Conservation (phyloP, 2,329 filamentous ascomycete species). For the Penicillium sp. region DNA sequence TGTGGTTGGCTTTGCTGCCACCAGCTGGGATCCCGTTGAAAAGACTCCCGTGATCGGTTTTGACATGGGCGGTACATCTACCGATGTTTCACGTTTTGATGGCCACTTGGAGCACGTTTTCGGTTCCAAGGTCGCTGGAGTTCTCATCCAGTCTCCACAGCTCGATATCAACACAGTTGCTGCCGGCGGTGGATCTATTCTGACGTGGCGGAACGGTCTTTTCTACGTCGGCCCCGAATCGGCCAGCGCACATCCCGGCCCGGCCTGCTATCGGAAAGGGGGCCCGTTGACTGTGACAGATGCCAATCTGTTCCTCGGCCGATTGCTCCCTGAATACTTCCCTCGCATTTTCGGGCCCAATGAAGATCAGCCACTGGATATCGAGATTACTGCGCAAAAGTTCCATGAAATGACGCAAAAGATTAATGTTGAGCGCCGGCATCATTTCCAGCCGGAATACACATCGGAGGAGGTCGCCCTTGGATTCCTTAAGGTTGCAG, state of each 20-base stretch:
- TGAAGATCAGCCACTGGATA: slow-evolving; percentile 78
- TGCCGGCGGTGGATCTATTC: slow-evolving; percentile 66
- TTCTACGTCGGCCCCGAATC: slow-evolving; percentile 93
- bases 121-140: slow-evolving; percentile 89
- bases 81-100: slow-evolving; percentile 81
- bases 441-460: slow-evolving; percentile 57
- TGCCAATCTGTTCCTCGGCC: slow-evolving; percentile 82
- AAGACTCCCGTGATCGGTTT: slow-evolving; percentile 88
- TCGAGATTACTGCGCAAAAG: slow-evolving; percentile 69
- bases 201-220: slow-evolving; percentile 86
- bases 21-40: slow-evolving; percentile 80
- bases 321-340: slow-evolving; percentile 87
- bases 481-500: slow-evolving; percentile 43
- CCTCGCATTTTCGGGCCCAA: slow-evolving; percentile 93
- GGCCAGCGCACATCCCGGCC: slow-evolving; percentile 85
- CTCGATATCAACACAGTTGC: slow-evolving; percentile 94
- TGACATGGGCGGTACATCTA: slow-evolving; percentile 93
- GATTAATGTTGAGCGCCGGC: slow-evolving; percentile 66
- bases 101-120: slow-evolving; percentile 91
- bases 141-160: slow-evolving; percentile 88
- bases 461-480: slow-evolving; percentile 59
- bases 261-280: slow-evolving; percentile 88
- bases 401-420: slow-evolving; percentile 74
- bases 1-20: slow-evolving; percentile 89
- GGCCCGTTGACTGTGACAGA: slow-evolving; percentile 90